phyloP scores from a whole-genome alignment of 495 filamentous ascomycete genomes.

The Cercophora scortea region DNA sequence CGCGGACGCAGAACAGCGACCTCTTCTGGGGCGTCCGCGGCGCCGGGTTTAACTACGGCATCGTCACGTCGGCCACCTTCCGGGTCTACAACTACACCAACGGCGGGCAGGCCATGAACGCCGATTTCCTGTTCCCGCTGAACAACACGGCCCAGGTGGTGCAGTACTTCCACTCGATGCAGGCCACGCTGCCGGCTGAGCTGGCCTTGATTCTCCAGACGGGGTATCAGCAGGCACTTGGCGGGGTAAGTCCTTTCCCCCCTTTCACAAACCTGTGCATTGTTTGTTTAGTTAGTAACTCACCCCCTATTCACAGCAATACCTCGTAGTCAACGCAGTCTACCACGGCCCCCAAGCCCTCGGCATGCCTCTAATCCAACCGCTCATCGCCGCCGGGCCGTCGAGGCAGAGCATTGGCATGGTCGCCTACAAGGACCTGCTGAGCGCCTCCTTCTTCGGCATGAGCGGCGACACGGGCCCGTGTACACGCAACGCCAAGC shows the following conservation, averaged over 20 bases:
- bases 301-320: not conserved
- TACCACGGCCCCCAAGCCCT: not conserved
- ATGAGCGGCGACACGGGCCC: not conserved
- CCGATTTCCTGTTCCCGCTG: not conserved
- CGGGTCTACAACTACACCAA: not conserved
- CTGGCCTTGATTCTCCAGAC: not conserved
- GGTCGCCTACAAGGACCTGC: not conserved
- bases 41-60: slow-evolving; percentile 40
- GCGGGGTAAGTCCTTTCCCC: too few relatives aligned
- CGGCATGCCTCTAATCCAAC: not conserved
- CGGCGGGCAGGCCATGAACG: not conserved
- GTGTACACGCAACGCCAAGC: not conserved
- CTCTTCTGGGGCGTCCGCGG: slow-evolving; percentile 34
- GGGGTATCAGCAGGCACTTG: too few relatives aligned
- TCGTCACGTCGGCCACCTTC: slow-evolving; percentile 24
- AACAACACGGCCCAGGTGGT: not conserved
- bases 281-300: too few relatives aligned
- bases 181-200: not conserved
- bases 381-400: not conserved
- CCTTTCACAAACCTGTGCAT: too few relatives aligned
- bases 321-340: not conserved
- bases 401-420: not conserved
- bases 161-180: not conserved
- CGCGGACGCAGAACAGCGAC: slow-evolving; percentile 26
- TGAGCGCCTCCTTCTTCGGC: not conserved